A percentile compares a stretch with the other conserved stretches of the same genome.
Conservation (phyloP, 2,329 filamentous ascomycete species). For the Falciphora oryzae region DNA sequence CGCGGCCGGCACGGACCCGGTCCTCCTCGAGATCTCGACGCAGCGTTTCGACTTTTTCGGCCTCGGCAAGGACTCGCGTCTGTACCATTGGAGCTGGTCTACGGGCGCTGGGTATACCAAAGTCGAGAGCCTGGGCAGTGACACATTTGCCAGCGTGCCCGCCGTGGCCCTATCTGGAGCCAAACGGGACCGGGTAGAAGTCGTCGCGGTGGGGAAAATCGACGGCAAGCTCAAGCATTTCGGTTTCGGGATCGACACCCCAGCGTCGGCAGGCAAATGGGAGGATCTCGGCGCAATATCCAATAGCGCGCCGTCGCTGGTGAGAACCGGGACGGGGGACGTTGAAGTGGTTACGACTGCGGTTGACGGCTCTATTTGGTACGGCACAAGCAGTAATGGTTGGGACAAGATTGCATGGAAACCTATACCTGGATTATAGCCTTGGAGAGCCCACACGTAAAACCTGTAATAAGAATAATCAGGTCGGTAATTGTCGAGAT, state of each 20-base stretch:
- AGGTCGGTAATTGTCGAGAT: too few species aligned
- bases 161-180: background rate
- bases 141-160: constrained; percentile 5
- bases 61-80: constrained; percentile 3
- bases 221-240: constrained; percentile 8
- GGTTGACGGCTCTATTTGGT: constrained; percentile 6
- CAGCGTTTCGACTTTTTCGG: constrained; percentile 4
- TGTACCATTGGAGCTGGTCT: constrained; percentile 3
- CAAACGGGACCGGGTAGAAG: background rate
- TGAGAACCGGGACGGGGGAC: background rate
- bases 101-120: background rate
- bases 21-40: constrained; percentile 1
- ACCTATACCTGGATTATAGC: background rate
- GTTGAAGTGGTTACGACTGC: background rate
- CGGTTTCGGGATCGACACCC: background rate
- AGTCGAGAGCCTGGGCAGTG: background rate
- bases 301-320: background rate
- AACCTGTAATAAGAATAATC: too few species aligned
- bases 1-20: constrained; percentile 6
- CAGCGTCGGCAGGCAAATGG: background rate
- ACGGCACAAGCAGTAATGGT: background rate
- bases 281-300: constrained; percentile 3
- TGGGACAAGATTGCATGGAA: constrained; percentile 5
- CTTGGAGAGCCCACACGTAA: too few species aligned
- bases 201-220: constrained; percentile 8